These are phyloP conservation scores for Kurtzmaniella quercitrusa DNA, from an alignment of 1,139 yeast genomes.

Conservation along the genomic window DNA sequence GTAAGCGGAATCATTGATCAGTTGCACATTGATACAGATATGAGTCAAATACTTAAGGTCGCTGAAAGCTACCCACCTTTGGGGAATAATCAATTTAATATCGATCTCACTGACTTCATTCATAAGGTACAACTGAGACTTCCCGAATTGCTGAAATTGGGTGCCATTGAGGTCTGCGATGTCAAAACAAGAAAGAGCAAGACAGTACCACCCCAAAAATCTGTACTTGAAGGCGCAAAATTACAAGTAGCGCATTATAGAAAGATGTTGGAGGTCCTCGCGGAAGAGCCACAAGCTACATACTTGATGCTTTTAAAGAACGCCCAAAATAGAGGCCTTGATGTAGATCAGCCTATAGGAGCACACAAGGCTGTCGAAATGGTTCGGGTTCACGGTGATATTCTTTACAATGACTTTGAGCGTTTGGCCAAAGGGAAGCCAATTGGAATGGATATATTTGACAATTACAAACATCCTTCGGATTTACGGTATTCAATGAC, in stretches of 20 bases:
- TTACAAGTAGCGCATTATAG: conserved; percentile 58
- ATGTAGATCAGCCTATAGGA: conserved; percentile 47
- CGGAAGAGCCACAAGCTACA: conserved; percentile 12
- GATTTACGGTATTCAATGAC: conserved; percentile 1
- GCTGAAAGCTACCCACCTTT: not conserved
- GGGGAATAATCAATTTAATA: not conserved
- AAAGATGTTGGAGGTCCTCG: conserved; percentile 34
- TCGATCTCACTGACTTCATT: not conserved
- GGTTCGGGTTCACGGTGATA: conserved; percentile 27
- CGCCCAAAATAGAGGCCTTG: conserved; percentile 39
- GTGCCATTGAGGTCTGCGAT: conserved; percentile 41
- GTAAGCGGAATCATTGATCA: conserved; percentile 66
- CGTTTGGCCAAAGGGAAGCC: conserved; percentile 43
- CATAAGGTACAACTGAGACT: not conserved
- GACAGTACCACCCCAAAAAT: conserved; percentile 40
- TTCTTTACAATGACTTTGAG: conserved; percentile 40
- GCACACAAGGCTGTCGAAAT: conserved; percentile 33
- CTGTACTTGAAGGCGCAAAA: conserved; percentile 47
- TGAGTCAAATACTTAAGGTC: not conserved
- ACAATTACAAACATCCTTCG: conserved; percentile 15
- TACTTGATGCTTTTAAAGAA: conserved; percentile 40
- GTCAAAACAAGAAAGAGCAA: conserved; percentile 52
- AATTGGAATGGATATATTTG: conserved; percentile 41
- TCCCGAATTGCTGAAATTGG: conserved; percentile 6
- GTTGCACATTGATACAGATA: conserved; percentile 18